Evolutionary conservation across 495 filamentous ascomycete genomes (phyloP), one percentile per base, ranked within the genome.

Genomic region (Penicillium arizonense): DNA sequence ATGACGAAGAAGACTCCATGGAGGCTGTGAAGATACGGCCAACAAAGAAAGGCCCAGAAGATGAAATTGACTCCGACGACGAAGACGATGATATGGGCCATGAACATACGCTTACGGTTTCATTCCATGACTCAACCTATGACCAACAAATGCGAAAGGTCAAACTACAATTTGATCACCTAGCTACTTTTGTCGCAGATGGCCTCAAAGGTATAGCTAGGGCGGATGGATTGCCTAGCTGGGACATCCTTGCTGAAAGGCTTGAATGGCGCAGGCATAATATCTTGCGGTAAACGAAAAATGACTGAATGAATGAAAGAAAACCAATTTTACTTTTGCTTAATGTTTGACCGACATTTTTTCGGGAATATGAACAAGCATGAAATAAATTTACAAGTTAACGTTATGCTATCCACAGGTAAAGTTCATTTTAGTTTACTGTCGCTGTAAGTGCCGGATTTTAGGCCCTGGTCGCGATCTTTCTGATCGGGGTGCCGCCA

Each of bases 181-280:
- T 80, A 24, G 58, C 68, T 5, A 53, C 52, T 14, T 80, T 80
- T 50, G 59, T 81, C 3, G 62, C 61, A 6, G 73, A 77, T 32
- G 76, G 75, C 1, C 53, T 83, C 43, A 69, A 73, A 36, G 65
- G 70, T 11, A 56, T 81, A 6, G 70, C 76, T 50, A 72, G 79
- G 14, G 71, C 64, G 21, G 69, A 75, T 37, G 77, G 69, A 14
- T 67, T 74, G n/a, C 55, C 66, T 9, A 70, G 65, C 41, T 80
- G 81, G 74, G 75, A 80, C 30, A 73, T 77, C 45, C 64, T 84
- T 38, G 79, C 79, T 6, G 77, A 78, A 30, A 69, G 65, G 41
- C 39, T 72, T 20, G 68, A 71, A 26, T 59, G 45, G 45, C 35
- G 42, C 10, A 51, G 21, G 24, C 14, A 16, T 50, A 16, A 42